phyloP scores from a whole-genome alignment of 371 early-diverging fungal genomes.

The Apophysomyces variabilis region DNA sequence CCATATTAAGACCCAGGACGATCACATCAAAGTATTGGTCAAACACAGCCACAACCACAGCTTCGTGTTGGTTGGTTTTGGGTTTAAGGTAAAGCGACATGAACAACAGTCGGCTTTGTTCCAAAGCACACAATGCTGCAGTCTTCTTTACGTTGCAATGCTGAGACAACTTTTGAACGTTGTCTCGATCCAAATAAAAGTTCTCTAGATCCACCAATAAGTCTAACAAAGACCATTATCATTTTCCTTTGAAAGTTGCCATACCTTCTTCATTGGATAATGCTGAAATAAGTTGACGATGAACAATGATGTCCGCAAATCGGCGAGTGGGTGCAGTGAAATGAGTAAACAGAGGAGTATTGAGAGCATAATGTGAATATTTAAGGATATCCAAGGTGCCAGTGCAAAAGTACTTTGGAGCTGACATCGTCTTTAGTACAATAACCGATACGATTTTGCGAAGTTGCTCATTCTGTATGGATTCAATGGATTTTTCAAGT shows the following conservation, averaged over 20 bases:
- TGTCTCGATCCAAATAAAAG: conserved; percentile 58
- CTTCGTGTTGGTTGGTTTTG: conserved; percentile 33
- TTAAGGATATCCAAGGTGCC: conserved; percentile 70
- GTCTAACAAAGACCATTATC: background rate
- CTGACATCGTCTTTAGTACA: conserved; percentile 77
- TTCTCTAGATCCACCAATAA: conserved; percentile 31
- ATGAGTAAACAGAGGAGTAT: conserved; percentile 82
- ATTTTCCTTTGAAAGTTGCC: background rate
- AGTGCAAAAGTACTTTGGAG: conserved; percentile 88
- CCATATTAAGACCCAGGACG: conserved; percentile 63
- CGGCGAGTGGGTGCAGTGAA: conserved; percentile 95
- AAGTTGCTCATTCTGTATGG: conserved; percentile 57
- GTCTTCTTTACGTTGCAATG: conserved; percentile 82
- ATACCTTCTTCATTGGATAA: conserved; percentile 24
- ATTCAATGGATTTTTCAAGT: conserved; percentile 70
- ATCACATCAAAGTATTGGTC: conserved; percentile 64
- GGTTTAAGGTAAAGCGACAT: conserved; percentile 60
- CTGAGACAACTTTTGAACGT: conserved; percentile 60
- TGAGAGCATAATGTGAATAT: conserved; percentile 79
- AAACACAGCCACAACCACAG: conserved; percentile 48
- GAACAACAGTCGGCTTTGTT: conserved; percentile 70
- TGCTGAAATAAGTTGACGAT: conserved; percentile 68
- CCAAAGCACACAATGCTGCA: conserved; percentile 70
- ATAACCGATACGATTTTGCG: conserved; percentile 64
- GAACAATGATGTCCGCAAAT: conserved; percentile 95